Base-by-base conservation (phyloP, 1,284 basidiomycete species). In the Pterulicium gracile region DNA sequence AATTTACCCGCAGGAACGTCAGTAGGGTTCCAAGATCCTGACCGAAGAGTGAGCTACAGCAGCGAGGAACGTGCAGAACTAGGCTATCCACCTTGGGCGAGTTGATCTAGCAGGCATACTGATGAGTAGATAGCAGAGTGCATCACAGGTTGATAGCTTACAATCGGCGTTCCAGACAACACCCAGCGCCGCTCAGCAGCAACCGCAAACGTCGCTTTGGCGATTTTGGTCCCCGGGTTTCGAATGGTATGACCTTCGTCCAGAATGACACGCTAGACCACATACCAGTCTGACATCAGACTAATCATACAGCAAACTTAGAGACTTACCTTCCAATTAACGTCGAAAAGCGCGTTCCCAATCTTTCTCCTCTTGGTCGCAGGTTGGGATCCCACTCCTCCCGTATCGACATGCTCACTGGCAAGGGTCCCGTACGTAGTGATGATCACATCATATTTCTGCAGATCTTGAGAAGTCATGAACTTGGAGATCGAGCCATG, bases 231-330 rank as follows among this genome's bases (percentile, higher is more conserved):
- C 58, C 75, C 83, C 1, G 85, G 77, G 56, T 94, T 95, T 47
- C 89, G 80, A 51, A 94, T 82, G 15, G 63, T 80, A 56, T 95
- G 91, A 0, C 88, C 92, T 63, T 95, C 91, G 52, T 95, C 92
- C 2, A 94, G 69, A 23, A 95, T 78, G 27, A 93, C 61, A 50
- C 92, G 72, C 79, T 86, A 43, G 14, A 40, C 17, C 22, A 13
- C 3, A 46, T 24, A 21, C 18, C 44, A 17, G 46, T 20, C 45
- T 20, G 21, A 35, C 39, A 39, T 36, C 20, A 2, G 17, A 24
- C 12, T 32, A 17, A 1, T 5, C n/a, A 15, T 2, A 12, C 35
- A 3, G 17, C 27, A 24, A 14, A 34, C 2, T 13, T 44, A 17
- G 27, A 34, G 40, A 55, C 60, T 21, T 41, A 79, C 84, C 76